A percentile compares a stretch with the other conserved stretches of the same genome.
Conservation (phyloP, 202 grass and related monocot species). For the Zizania palustris region DNA sequence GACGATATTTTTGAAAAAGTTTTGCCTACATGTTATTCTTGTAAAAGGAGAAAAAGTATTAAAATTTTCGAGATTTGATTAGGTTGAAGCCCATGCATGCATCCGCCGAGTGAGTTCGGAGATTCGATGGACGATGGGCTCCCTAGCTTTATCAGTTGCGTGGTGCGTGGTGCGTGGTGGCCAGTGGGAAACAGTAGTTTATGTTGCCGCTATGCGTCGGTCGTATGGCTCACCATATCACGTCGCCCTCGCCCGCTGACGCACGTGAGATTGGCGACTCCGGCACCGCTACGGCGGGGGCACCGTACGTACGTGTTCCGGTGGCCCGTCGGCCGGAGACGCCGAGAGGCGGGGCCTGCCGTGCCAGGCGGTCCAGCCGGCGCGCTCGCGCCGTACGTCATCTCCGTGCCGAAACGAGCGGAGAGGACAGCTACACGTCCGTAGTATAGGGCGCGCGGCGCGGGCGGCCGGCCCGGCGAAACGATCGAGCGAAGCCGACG, state of each 20-base stretch:
- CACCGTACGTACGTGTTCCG: no score
- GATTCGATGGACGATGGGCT: neutral
- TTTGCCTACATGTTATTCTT: no score
- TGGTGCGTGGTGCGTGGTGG: neutral
- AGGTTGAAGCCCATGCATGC: neutral
- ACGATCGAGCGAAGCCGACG: constrained; percentile 30
- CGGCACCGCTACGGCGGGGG: neutral
- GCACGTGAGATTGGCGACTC: constrained; percentile 23
- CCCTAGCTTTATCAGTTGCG: neutral
- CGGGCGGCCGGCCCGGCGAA: neutral
- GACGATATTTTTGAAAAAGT: no score
- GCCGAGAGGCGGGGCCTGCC: no score
- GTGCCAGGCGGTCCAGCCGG: no score
- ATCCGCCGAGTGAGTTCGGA: neutral
- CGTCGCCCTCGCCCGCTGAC: constrained; percentile 40
- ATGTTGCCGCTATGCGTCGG: constrained; percentile 48
- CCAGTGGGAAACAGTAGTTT: constrained; percentile 5
- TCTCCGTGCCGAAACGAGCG: no score
- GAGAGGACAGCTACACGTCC: neutral
- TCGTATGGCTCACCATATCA: constrained; percentile 25
- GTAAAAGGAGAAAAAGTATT: no score
- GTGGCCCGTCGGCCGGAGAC: no score
- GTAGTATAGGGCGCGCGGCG: no score
- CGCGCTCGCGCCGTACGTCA: no score
- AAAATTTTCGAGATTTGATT: no score